Percentiles rank a stretch among this genome's conserved stretches.
Conservation (phyloP, 257 asterid genomes). For the Petunia secreta region DNA sequence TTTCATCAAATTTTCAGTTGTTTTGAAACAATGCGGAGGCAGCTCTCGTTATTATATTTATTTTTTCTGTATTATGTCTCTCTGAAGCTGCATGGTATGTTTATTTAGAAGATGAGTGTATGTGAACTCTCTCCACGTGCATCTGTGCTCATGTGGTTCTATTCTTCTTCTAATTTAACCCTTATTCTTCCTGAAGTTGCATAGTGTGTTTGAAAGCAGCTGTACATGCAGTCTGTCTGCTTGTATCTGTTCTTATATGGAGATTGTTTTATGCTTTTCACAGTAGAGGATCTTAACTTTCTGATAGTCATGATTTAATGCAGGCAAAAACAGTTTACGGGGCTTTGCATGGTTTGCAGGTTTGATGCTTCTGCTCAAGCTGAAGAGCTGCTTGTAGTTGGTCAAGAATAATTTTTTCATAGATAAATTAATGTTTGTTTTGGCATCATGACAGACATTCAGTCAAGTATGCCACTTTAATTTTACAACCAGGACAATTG, state of each 20-base stretch:
- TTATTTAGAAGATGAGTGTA: not conserved
- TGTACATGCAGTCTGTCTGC: not conserved
- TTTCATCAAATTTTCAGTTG: not conserved
- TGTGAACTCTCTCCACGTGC: not conserved
- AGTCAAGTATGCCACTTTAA: slow-evolving; percentile 83
- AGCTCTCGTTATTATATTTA: not conserved
- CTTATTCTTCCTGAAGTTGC: not conserved
- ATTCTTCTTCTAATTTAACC: not conserved
- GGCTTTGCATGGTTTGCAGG: slow-evolving; percentile 94
- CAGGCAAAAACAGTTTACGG: slow-evolving; percentile 96
- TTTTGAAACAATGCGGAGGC: not conserved
- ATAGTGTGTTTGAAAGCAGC: not conserved
- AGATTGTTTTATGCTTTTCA: not conserved
- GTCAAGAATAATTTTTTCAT: not conserved
- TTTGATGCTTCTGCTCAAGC: slow-evolving; percentile 31
- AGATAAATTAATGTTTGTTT: slow-evolving; percentile 14
- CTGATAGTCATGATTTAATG: slow-evolving; percentile 32
- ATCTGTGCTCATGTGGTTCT: not conserved
- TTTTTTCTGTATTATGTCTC: not conserved
- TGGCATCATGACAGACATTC: slow-evolving; percentile 62
- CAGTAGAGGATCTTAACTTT: not conserved
- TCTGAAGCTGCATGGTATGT: not conserved
- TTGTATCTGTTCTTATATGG: not conserved
- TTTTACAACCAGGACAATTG: slow-evolving; percentile 56
- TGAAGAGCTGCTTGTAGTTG: not conserved